These are phyloP conservation scores for Blepharisma stoltei DNA, from an alignment of 73 alveolate genomes.

Conservation along the genomic window DNA sequence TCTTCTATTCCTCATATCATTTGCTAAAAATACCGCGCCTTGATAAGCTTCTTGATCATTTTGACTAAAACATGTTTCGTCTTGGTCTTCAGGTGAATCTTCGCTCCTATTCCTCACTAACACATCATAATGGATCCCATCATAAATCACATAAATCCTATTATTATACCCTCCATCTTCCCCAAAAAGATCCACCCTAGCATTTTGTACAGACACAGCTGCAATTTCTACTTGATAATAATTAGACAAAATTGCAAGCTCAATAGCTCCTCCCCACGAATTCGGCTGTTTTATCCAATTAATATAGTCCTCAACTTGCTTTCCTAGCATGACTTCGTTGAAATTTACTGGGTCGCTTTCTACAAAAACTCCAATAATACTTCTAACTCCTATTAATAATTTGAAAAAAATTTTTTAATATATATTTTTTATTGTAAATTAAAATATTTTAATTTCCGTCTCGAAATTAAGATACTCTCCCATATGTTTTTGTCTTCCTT, in stretches of 20 bases:
- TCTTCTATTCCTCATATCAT: constrained; percentile 58
- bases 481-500: constrained; percentile 47
- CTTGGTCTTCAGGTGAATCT: constrained; percentile 58
- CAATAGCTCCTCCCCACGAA: constrained; percentile 96
- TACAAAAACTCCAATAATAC: constrained; percentile 54
- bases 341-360: constrained; percentile 55
- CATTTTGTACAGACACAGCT: constrained; percentile 67
- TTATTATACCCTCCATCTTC: constrained; percentile 48
- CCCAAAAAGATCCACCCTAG: constrained; percentile 77
- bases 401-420: too few relatives aligned
- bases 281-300: constrained; percentile 65
- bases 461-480: constrained; percentile 35
- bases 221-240: constrained; percentile 65
- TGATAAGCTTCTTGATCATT: constrained; percentile 60
- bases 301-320: constrained; percentile 53
- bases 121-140: constrained; percentile 91
- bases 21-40: constrained; percentile 66
- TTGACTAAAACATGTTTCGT: constrained; percentile 60
- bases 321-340: constrained; percentile 62
- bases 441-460: too few relatives aligned
- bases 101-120: constrained; percentile 53
- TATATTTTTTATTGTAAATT: too few relatives aligned
- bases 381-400: too few relatives aligned
- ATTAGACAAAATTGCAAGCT: constrained; percentile 68
- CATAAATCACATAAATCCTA: constrained; percentile 77